A percentile compares a stretch with the other conserved stretches of the same genome.
These are phyloP conservation scores for Suillus ampliporus DNA, from an alignment of 768 basidiomycete genomes.

Conservation along the genomic window DNA sequence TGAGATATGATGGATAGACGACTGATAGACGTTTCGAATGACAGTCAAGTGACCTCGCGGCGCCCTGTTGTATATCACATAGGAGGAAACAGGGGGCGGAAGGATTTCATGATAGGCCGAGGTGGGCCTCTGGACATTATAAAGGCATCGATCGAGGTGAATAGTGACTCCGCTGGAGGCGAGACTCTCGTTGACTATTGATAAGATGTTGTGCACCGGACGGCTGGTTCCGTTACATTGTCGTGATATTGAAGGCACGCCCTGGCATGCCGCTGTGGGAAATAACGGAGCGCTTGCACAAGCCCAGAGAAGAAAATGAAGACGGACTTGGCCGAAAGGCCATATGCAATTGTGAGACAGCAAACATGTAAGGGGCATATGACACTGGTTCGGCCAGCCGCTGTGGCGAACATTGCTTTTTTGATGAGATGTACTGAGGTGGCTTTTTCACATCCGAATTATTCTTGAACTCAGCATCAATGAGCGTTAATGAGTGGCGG, in stretches of 20 bases:
- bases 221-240: constrained; percentile 1
- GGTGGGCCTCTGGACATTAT: not conserved
- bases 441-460: constrained; percentile 4
- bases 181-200: not conserved
- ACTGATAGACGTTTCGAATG: not conserved
- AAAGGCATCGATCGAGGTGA: not conserved
- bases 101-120: not conserved
- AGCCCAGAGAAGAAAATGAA: not conserved
- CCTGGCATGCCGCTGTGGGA: not conserved
- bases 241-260: not conserved
- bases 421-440: not conserved
- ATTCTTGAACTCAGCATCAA: not conserved
- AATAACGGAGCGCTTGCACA: constrained; percentile 1
- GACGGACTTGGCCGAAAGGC: constrained; percentile 9
- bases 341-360: not conserved
- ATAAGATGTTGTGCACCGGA: not conserved
- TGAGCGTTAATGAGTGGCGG: not conserved
- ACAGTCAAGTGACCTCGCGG: not conserved
- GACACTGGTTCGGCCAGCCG: not conserved
- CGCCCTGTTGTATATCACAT: not conserved
- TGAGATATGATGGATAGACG: not conserved
- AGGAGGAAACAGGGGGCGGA: not conserved
- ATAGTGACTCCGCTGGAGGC: not conserved
- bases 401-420: not conserved
- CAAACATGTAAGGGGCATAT: not conserved